phyloP scores from a whole-genome alignment of 2,329 filamentous ascomycete species.

The Zelopaecilomyces penicillatus region DNA sequence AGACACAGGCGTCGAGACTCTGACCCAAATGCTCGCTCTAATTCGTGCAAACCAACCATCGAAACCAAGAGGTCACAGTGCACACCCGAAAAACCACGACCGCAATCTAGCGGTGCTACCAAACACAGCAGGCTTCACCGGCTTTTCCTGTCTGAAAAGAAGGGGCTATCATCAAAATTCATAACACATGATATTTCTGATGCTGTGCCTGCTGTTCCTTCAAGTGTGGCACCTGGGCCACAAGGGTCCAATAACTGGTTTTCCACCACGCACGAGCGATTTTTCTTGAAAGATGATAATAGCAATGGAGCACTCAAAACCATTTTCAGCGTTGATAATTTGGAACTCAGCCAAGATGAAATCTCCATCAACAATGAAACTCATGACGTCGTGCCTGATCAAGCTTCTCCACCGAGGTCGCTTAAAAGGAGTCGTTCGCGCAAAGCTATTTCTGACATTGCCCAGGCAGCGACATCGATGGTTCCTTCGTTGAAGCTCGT shows the following conservation, averaged over 20 bases:
- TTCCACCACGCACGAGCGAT: slow-evolving; percentile 26
- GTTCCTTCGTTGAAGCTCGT: slow-evolving; percentile 4
- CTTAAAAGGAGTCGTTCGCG: slow-evolving; percentile 7
- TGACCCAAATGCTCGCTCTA: slow-evolving; percentile 1
- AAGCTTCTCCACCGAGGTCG: background rate
- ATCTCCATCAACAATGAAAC: slow-evolving; percentile 14
- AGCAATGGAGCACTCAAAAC: slow-evolving; percentile 42
- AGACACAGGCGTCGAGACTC: slow-evolving; percentile 18
- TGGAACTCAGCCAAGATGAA: slow-evolving; percentile 13
- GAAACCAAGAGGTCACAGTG: too few relatives aligned
- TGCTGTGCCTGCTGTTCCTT: slow-evolving; percentile 27
- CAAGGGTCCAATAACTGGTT: slow-evolving; percentile 16
- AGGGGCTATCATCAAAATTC: background rate
- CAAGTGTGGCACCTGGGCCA: slow-evolving; percentile 15
- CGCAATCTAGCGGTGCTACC: too few relatives aligned
- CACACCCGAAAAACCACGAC: too few relatives aligned
- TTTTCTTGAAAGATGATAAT: slow-evolving; percentile 29
- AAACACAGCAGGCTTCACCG: too few relatives aligned
- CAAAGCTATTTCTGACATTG: slow-evolving; percentile 3
- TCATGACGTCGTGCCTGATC: slow-evolving; percentile 2
- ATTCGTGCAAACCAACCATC: too few relatives aligned
- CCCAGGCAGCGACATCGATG: slow-evolving; percentile 4
- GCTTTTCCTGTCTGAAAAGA: too few relatives aligned
- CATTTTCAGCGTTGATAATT: slow-evolving; percentile 41
- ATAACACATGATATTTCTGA: slow-evolving; percentile 8